Evolutionary conservation across 345 rosid species (phyloP).

Genomic region (Murraya paniculata): DNA sequence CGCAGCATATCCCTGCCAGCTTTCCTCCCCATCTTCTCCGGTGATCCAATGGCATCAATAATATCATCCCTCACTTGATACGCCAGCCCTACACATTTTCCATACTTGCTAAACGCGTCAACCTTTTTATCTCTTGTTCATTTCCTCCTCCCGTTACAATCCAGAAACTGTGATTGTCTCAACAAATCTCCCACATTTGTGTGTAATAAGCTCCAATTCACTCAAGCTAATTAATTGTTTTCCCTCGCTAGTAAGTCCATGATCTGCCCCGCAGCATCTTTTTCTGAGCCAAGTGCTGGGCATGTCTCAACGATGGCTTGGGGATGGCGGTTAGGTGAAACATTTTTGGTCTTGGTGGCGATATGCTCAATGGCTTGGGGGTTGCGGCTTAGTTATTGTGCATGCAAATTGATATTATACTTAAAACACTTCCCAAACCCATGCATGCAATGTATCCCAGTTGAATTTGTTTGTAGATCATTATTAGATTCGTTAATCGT

Average conservation of each 20-base stretch:
- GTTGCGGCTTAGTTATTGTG: too few relatives aligned
- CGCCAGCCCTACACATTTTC: conserved; percentile 21
- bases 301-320: conserved; percentile 44
- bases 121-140: conserved; percentile 17
- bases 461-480: too few relatives aligned
- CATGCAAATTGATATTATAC: too few relatives aligned
- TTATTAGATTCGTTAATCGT: too few relatives aligned
- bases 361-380: background rate
- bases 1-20: conserved; percentile 31
- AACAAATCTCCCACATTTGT: conserved; percentile 31
- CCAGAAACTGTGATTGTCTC: conserved; percentile 36
- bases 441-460: too few relatives aligned
- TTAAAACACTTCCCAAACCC: too few relatives aligned
- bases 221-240: conserved; percentile 18
- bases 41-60: background rate
- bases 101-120: conserved; percentile 21
- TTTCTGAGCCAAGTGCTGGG: conserved; percentile 40
- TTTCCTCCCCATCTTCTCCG: conserved; percentile 33
- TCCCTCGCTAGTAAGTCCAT: conserved; percentile 47
- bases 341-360: background rate
- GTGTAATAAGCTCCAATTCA: conserved; percentile 28
- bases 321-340: conserved; percentile 24
- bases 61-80: conserved; percentile 21
- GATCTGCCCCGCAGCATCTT: conserved; percentile 48
- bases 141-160: conserved; percentile 29